Base-by-base conservation (phyloP, 2,329 filamentous ascomycete genomes). In the Arthrocladium fulminans region DNA sequence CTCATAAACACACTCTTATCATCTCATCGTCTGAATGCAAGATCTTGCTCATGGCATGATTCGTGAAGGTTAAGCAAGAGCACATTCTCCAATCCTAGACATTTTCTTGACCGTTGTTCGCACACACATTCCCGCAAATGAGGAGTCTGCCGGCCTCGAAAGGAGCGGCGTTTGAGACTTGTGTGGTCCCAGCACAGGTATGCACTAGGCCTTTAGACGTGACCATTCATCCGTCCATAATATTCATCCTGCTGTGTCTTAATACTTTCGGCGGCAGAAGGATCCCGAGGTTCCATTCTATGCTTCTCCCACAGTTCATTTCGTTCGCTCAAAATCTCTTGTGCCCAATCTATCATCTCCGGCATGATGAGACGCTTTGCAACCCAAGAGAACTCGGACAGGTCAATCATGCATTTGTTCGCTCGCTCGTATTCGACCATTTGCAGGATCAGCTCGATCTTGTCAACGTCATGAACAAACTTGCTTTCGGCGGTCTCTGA, bases 391-490 rank as follows among this genome's bases (percentile, higher is more conserved):
- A 98, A 97, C 70, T 98, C 92, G 45, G 84, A 80, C 44, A 98
- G 70, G 65, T 97, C 88, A 32, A 88, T 65, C 54, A 71, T 68
- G 23, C 79, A 79, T 48, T 81, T 68, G 43, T 79, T 73, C 10
- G 75, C 70, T 59, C 84, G 83, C 76, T 98, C 92, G 62, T 98
- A 98, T 67, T 98, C 92, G 24, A 94, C 73, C 86, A 96, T 96
- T 72, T 98, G 92, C 61, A 94, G 71, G 52, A 98, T 69, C 56
- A 98, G 72, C 71, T 98, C 92, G 66, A 98, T 81, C 80, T 97
- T 97, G 69, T 98, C 92, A 51, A 98, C 80, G 65, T 98, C 92
- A 65, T 98, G 92, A 37, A 98, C 92, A 55, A 90, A 97, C 52
- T 82, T 75, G 57, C 84, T 86, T 64, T 98, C 90, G 12, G 83